A percentile compares a stretch with the other conserved stretches of the same genome.
These are phyloP conservation scores for Pythium pyrilobum DNA, from an alignment of 352 stramenopile genomes.

Conservation along the genomic window DNA sequence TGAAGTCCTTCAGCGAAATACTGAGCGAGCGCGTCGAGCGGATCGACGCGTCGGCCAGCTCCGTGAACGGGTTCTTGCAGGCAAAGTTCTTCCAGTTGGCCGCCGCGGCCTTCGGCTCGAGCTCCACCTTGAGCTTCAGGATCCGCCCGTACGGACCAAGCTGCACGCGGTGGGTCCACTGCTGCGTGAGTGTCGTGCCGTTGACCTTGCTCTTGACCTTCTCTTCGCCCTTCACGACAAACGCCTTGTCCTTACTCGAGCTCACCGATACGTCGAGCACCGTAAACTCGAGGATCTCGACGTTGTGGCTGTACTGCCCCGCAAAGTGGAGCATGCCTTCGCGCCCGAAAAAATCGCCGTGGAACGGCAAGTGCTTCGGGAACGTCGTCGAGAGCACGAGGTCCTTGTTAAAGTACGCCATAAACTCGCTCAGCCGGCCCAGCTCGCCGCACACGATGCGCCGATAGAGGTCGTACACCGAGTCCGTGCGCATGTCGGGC, in stretches of 20 bases:
- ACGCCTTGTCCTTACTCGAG: conserved; percentile 48
- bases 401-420: conserved; percentile 89
- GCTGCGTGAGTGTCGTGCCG: conserved; percentile 59
- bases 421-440: conserved; percentile 46
- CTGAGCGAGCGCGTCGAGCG: conserved; percentile 78
- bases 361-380: conserved; percentile 71
- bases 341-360: conserved; percentile 80
- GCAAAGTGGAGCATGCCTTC: conserved; percentile 80
- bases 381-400: conserved; percentile 83
- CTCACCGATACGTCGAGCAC: conserved; percentile 63
- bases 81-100: conserved; percentile 79
- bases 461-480: conserved; percentile 72
- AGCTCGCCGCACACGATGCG: conserved; percentile 58
- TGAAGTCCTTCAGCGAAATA: conserved; percentile 89
- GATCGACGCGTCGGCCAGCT: conserved; percentile 71
- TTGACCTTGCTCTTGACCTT: conserved; percentile 82
- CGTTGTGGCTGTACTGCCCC: conserved; percentile 65
- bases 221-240: conserved; percentile 74
- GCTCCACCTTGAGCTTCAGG: conserved; percentile 70
- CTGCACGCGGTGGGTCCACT: conserved; percentile 68
- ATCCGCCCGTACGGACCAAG: conserved; percentile 81
- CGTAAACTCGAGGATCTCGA: conserved; percentile 74
- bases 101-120: conserved; percentile 65
- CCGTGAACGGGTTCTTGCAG: conserved; percentile 74
- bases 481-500: conserved; percentile 73